Conservation (phyloP, 176 grass and related monocot species). For the Oropetium thomaeum region DNA sequence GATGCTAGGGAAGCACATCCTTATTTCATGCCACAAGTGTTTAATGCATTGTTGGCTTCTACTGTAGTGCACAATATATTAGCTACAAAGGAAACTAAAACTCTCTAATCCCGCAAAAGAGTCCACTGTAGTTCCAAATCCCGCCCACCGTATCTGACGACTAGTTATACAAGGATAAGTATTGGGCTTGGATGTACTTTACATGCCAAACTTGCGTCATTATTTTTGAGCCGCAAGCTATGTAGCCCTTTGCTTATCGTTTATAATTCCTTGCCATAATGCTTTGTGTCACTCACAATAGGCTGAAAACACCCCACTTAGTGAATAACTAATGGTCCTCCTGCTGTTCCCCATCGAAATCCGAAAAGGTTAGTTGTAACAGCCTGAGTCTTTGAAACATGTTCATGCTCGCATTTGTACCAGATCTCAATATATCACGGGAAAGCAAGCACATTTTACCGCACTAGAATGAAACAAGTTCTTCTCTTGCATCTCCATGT, state of each 20-base stretch:
- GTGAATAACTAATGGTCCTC: neutral
- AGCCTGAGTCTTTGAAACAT: neutral
- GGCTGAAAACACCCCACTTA: neutral
- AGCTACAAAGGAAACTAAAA: conserved; percentile 8
- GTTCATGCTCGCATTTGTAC: neutral
- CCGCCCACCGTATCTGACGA: neutral
- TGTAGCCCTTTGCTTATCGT: neutral
- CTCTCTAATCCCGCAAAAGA: neutral
- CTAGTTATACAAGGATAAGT: neutral
- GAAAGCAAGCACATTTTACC: neutral
- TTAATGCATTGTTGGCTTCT: neutral
- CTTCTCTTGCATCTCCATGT: neutral
- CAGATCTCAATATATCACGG: neutral
- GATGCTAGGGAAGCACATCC: neutral
- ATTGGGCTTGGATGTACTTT: neutral
- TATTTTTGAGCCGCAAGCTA: neutral
- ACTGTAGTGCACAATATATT: neutral
- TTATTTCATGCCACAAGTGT: neutral
- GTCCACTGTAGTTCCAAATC: neutral
- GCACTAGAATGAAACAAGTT: neutral
- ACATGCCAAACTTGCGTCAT: neutral
- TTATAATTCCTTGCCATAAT: neutral
- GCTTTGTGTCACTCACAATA: neutral
- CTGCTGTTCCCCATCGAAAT: neutral
- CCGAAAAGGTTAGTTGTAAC: neutral